phyloP scores from a whole-genome alignment of 805 yeast genomes.

The Wickerhamiella cacticola region DNA sequence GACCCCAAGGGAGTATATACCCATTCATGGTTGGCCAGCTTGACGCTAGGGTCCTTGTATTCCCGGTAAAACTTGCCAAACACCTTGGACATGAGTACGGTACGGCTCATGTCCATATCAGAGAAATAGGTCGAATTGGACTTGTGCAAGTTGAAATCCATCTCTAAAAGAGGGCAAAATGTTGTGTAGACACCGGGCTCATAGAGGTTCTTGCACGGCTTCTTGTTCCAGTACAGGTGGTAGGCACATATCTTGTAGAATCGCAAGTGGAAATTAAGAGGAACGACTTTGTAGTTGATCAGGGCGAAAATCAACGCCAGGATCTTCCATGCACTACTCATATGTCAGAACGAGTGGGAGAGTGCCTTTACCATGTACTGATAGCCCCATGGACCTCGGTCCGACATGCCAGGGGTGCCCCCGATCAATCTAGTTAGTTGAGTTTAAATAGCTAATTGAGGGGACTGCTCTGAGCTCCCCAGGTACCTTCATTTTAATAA shows the following conservation, averaged over 20 bases:
- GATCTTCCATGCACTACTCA: background rate
- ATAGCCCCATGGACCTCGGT: no score
- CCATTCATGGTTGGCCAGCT: slow-evolving; percentile 26
- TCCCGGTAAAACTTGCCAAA: slow-evolving; percentile 46
- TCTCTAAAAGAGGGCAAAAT: slow-evolving; percentile 62
- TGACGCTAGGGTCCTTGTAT: slow-evolving; percentile 29
- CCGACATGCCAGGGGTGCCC: no score
- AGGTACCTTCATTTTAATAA: no score
- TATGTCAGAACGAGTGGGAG: no score
- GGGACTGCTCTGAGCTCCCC: no score
- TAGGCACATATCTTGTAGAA: slow-evolving; percentile 41
- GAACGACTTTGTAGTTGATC: slow-evolving; percentile 50
- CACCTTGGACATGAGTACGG: slow-evolving; percentile 43
- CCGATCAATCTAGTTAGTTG: no score
- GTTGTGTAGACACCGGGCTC: slow-evolving; percentile 36
- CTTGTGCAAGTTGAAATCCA: slow-evolving; percentile 80
- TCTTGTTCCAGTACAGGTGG: slow-evolving; percentile 28
- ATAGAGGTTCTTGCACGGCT: slow-evolving; percentile 29
- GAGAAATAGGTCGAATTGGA: slow-evolving; percentile 73
- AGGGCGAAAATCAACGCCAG: slow-evolving; percentile 24
- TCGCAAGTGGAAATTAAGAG: slow-evolving; percentile 52
- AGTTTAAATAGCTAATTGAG: no score
- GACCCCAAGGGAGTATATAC: slow-evolving; percentile 73
- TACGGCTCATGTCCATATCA: slow-evolving; percentile 71
- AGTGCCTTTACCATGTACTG: no score